A percentile compares a stretch with the other conserved stretches of the same genome.
These are phyloP conservation scores for Knufia fluminis DNA, from an alignment of 2,329 filamentous ascomycete genomes.

Conservation along the genomic window DNA sequence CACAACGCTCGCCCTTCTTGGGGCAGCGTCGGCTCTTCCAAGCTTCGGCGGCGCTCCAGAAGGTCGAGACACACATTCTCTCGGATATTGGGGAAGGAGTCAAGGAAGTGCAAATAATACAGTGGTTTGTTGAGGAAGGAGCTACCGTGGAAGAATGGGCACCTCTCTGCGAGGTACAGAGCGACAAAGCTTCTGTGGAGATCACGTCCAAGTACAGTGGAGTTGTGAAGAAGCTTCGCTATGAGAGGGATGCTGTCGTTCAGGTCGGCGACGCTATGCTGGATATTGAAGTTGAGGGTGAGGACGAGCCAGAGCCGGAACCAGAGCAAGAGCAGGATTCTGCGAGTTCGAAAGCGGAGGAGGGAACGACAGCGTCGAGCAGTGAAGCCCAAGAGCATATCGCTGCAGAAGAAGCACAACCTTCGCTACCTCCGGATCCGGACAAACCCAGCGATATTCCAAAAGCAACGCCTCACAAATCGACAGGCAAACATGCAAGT, in stretches of 20 bases:
- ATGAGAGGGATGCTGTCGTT: slow-evolving; percentile 92
- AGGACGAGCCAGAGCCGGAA: slow-evolving; percentile 24
- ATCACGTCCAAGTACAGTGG: slow-evolving; percentile 95
- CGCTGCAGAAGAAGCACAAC: slow-evolving; percentile 32
- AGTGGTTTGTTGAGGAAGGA: slow-evolving; percentile 97
- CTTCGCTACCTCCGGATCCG: slow-evolving; percentile 10
- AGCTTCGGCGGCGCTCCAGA: slow-evolving; percentile 13
- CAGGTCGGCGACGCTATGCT: slow-evolving; percentile 56
- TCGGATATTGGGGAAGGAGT: slow-evolving; percentile 56
- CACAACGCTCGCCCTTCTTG: slow-evolving; percentile 6
- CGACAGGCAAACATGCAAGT: slow-evolving; percentile 50
- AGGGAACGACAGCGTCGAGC: slow-evolving; percentile 30
- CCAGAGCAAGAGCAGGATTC: slow-evolving; percentile 77
- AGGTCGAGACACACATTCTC: slow-evolving; percentile 19
- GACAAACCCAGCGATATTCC: slow-evolving; percentile 19
- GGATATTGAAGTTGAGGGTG: slow-evolving; percentile 23
- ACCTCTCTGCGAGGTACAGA: slow-evolving; percentile 94
- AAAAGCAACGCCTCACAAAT: slow-evolving; percentile 8
- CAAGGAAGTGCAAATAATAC: slow-evolving; percentile 96
- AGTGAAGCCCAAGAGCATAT: slow-evolving; percentile 6
- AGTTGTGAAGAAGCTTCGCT: slow-evolving; percentile 91
- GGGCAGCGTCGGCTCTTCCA: slow-evolving; percentile 16
- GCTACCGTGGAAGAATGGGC: slow-evolving; percentile 97
- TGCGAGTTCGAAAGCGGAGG: slow-evolving; percentile 16
- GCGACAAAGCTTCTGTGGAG: slow-evolving; percentile 81